phyloP scores from a whole-genome alignment of 148 eudicot species.

The Selenicereus undatus region DNA sequence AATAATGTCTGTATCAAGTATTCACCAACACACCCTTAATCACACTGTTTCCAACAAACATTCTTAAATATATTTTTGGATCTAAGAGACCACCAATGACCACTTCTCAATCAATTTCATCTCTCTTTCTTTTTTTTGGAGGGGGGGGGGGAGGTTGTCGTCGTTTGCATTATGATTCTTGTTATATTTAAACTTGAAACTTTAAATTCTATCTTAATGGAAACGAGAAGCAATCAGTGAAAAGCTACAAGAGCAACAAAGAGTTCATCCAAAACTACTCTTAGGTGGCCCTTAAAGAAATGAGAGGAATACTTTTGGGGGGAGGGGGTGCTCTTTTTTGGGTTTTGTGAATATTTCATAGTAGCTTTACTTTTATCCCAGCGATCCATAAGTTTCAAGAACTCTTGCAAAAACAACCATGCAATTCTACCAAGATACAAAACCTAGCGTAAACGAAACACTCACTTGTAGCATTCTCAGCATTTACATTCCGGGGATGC shows the following conservation, averaged over 20 bases:
- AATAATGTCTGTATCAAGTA: not conserved
- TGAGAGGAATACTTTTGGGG: no score
- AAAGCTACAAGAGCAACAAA: not conserved
- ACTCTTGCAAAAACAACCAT: no score
- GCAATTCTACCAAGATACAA: not conserved
- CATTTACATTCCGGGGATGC: slow-evolving; percentile 86
- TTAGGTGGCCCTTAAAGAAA: no score
- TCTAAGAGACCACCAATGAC: not conserved
- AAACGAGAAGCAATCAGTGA: not conserved
- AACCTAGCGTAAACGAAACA: slow-evolving; percentile 9
- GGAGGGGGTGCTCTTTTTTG: no score
- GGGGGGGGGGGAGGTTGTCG: not conserved
- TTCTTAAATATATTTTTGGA: no score
- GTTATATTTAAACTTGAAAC: not conserved
- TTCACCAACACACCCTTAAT: not conserved
- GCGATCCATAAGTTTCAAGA: no score
- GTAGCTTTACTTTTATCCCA: no score
- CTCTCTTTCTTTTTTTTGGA: no score
- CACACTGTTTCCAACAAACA: not conserved
- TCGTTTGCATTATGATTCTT: not conserved
- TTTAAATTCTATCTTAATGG: not conserved
- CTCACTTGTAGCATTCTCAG: slow-evolving; percentile 82
- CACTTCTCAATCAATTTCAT: not conserved
- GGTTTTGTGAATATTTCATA: no score
- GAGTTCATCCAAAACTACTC: not conserved